Evolutionary conservation across 345 rosid genomes (phyloP), one percentile per base, ranked within the genome.

Genomic region (Citrus sinensis): DNA sequence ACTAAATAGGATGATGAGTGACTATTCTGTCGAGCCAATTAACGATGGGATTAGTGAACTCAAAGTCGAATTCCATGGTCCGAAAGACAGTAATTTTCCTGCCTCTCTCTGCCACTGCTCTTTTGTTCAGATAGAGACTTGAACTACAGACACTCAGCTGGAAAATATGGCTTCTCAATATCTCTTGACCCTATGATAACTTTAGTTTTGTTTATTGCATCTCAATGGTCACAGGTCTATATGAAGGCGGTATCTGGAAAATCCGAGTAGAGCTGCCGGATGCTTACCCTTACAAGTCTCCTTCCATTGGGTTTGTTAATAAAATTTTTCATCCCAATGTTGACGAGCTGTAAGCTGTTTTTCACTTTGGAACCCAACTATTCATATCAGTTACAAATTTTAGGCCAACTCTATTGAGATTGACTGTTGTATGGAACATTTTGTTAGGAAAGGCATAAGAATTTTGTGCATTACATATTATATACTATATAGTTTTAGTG

Each of bases 11-110:
- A 89, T 87, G 92, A 89, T 87, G 92, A 89, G 90, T 71, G 88
- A 87, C 76, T 87, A 89, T 82, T 67, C 67, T 61, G 90, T 87
- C 73, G 92, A 87, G 86, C 85, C 83, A 39, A 84, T 87, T 69
- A 89, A 89, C n/a, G 90, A 89, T 65, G 87, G 90, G 19, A 86
- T 89, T 68, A 84, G 72, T 73, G 92, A 85, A 78, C 86, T 87
- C 77, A 89, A 89, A 32, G 92, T 87, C 80, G 85, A 84, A 72
- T 89, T 89, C 74, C 85, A 81, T 74, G 90, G 90, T 42, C 92
- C 92, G 1, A 89, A 89, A 87, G 90, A 84, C 72, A 89, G 90
- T 89, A 89, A 37, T 17, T 64, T 54, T 61, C 70, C 80, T 66
- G 37, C 61, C 61, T 25, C 17, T 39, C 10, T 17, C 16, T 22